Percentiles rank a stretch among this genome's conserved stretches.
phyloP scores from a whole-genome alignment of 2,329 filamentous ascomycete species.

The Lachnellula occidentalis region DNA sequence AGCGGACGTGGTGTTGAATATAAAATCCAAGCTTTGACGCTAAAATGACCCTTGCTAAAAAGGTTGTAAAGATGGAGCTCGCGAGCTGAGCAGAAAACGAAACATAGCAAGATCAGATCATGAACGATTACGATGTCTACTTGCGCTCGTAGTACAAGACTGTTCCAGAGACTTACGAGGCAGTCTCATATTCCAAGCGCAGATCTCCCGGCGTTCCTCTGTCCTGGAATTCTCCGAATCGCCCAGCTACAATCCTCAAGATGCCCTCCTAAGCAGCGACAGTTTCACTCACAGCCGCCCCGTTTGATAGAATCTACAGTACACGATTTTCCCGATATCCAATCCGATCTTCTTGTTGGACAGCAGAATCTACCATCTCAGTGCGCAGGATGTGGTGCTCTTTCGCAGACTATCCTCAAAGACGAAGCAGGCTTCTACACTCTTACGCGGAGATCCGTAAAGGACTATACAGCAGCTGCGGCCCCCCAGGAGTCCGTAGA shows the following conservation, averaged over 20 bases:
- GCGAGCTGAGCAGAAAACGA: too few species aligned
- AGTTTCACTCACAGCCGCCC: slow-evolving; percentile 6
- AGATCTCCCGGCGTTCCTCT: slow-evolving; percentile 44
- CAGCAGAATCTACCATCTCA: slow-evolving; percentile 43
- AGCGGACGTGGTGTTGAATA: slow-evolving; percentile 2
- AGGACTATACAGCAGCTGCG: slow-evolving; percentile 38
- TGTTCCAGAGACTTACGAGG: slow-evolving; percentile 14
- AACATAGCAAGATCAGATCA: slow-evolving; percentile 1
- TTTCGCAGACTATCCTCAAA: slow-evolving; percentile 50
- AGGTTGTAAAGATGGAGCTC: slow-evolving; percentile 9
- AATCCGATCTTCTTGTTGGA: not conserved
- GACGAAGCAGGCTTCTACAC: slow-evolving; percentile 53
- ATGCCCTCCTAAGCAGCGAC: slow-evolving; percentile 1
- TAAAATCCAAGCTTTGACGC: slow-evolving; percentile 25
- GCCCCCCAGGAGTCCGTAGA: slow-evolving; percentile 29
- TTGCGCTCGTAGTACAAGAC: slow-evolving; percentile 7
- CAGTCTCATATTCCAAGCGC: slow-evolving; percentile 15
- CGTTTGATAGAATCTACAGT: slow-evolving; percentile 6
- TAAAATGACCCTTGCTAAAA: slow-evolving; percentile 23
- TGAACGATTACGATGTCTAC: slow-evolving; percentile 8
- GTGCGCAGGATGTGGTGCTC: slow-evolving; percentile 61
- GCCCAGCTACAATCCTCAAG: not conserved
- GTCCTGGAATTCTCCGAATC: slow-evolving; percentile 35
- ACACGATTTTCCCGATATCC: not conserved
- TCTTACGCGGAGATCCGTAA: slow-evolving; percentile 45